phyloP scores from a whole-genome alignment of 2,329 filamentous ascomycete genomes.

The Colletotrichum eremochloae region DNA sequence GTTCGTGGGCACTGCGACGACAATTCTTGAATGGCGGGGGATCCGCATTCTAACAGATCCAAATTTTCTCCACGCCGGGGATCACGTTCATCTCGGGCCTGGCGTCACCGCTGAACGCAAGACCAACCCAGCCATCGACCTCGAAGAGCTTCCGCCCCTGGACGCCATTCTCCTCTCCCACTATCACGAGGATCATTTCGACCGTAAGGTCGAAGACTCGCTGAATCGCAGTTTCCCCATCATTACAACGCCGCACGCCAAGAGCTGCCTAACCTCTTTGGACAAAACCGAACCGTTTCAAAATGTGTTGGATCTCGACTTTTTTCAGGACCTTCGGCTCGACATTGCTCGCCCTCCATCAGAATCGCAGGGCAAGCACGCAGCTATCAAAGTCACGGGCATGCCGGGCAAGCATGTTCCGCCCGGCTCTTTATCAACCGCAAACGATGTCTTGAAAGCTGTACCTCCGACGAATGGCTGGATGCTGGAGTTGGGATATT shows the following conservation, averaged over 20 bases:
- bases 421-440: conserved; percentile 51
- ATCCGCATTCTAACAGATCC: conserved; percentile 69
- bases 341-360: background rate
- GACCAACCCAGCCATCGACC: conserved; percentile 71
- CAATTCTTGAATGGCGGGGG: conserved; percentile 66
- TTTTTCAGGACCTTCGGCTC: conserved; percentile 61
- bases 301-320: conserved; percentile 67
- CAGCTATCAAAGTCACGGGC: conserved; percentile 68
- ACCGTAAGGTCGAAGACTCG: conserved; percentile 54
- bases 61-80: conserved; percentile 75
- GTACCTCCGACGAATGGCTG: conserved; percentile 77
- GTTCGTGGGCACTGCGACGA: conserved; percentile 70
- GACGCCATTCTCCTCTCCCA: conserved; percentile 73
- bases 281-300: conserved; percentile 57
- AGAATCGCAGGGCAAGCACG: conserved; percentile 40
- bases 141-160: conserved; percentile 70
- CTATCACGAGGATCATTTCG: conserved; percentile 69
- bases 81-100: conserved; percentile 76
- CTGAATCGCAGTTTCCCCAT: conserved; percentile 68
- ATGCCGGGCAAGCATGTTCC: conserved; percentile 76
- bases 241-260: conserved; percentile 73
- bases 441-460: conserved; percentile 56
- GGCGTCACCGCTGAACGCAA: conserved; percentile 67
- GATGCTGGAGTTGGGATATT: conserved; percentile 73
- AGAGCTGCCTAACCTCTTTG: conserved; percentile 60